Evolutionary conservation across 1,284 basidiomycete genomes (phyloP), one percentile per base, ranked within the genome.

Genomic region (Marasmius fiardii): DNA sequence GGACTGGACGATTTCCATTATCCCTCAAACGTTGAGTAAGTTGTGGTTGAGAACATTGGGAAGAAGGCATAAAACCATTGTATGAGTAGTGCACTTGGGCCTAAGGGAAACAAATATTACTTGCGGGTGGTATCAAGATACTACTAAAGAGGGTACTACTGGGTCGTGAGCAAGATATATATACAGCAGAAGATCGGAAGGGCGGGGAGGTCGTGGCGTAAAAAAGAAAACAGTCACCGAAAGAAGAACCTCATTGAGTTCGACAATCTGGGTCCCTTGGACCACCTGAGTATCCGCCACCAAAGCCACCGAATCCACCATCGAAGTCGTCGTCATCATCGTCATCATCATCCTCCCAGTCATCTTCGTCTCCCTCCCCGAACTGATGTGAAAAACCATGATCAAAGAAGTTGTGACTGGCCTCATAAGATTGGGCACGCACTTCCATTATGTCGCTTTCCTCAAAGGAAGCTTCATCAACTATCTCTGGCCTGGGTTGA

Each of bases 1-100:
- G 82, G 82, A 12, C 73, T 94, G 62, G 84, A 89, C 61, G 85
- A 88, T 52, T 89, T 87, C 73, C 65, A 71, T 23, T 98, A 98
- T 73, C 93, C 93, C 41, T 93, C 90, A 49, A 97, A 98, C 76
- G 66, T 92, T 61, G 74, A 83, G 45, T 93, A 76, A 75, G n/a
- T n/a, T n/a, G n/a, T n/a, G n/a, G n/a, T n/a, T n/a, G n/a, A n/a
- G n/a, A n/a, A 33, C 28, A 5, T 37, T 16, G 4, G 16, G 39
- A 7, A 18, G 7, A 41, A 20, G 16, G 14, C 18, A 20, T 41
- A n/a, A 41, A 41, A 6, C 12, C 28, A 31, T 31, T 31, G 28
- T 31, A 31, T 31, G 10, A 31, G 28, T 31, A 31, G 28, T 10
- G 28, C 28, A 31, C 28, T 31, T 31, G 28, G 28, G 5, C 5